Evolutionary conservation across 2,329 filamentous ascomycete species (phyloP), one percentile per base, ranked within the genome.

Genomic region (Diaporthe amygdali): DNA sequence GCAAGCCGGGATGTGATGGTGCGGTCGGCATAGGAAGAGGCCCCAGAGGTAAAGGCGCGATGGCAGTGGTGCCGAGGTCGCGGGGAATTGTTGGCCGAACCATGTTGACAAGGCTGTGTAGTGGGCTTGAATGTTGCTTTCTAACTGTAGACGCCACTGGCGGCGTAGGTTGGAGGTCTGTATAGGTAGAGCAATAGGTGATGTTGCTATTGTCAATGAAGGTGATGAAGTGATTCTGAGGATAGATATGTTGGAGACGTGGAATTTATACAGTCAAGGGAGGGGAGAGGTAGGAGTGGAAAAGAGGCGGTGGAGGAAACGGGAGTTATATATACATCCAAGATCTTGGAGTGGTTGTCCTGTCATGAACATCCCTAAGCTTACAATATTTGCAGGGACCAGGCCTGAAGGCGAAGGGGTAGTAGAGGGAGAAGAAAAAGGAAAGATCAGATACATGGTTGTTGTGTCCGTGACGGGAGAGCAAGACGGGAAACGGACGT

Each of bases 31-130:
- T 44, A 17, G 66, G 70, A 49, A 66, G 56, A 41, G 64, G 44
- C 8, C n/a, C 55, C 37, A 69, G 54, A 5, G 14, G 34, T 14
- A 9, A 56, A 39, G 68, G 61, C 25, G 47, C 46, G 39, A 55
- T 41, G n/a, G 51, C 46, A 17, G 69, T 61, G 59, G 71, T 51
- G 49, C 66, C 70, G 47, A 73, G 67, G 27, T 70, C 72, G 55
- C 55, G 70, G 22, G 71, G 68, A 9, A 74, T 66, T n/a, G 46
- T 66, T 44, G 72, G 71, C 54, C 67, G 68, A 22, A 72, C 72
- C 72, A 74, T 74, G 8, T 56, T 73, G 56, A 15, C 30, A 47
- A 34, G 32, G 25, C 49, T 51, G 34, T 27, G 25, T 30, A 20
- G 34, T 25, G 46, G 63, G 56, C n/a, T 2, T 64, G 51, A n/a